Percentiles rank a stretch among this genome's conserved stretches.
Conservation (phyloP, 2,329 filamentous ascomycete genomes). For the Acephala macrosclerotiorum region DNA sequence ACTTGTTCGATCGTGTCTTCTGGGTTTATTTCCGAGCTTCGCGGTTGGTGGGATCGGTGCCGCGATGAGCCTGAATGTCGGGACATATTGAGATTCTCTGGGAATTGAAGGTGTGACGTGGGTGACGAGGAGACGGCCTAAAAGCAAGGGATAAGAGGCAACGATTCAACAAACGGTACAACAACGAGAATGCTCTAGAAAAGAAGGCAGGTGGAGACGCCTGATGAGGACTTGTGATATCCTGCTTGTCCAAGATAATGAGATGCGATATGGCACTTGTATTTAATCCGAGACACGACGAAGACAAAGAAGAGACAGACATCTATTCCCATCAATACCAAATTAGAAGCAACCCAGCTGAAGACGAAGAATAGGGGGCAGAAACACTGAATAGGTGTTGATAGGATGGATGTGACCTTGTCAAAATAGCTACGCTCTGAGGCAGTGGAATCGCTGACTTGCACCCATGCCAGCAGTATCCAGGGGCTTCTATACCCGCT, state of each 20-base stretch:
- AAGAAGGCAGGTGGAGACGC: neutral
- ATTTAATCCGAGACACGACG: slow-evolving; percentile 12
- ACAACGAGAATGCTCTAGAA: neutral
- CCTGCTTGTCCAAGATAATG: slow-evolving; percentile 7
- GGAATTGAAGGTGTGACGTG: slow-evolving; percentile 25
- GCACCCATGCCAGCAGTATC: slow-evolving; percentile 16
- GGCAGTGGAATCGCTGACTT: slow-evolving; percentile 22
- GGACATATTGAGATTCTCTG: slow-evolving; percentile 20
- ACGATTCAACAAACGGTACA: neutral
- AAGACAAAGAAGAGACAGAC: neutral
- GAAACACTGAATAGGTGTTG: slow-evolving; percentile 13
- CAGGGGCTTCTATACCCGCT: slow-evolving; percentile 20
- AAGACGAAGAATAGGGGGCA: slow-evolving; percentile 15
- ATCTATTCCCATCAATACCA: slow-evolving; percentile 1
- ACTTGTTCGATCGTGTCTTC: slow-evolving; percentile 40
- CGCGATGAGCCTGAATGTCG: slow-evolving; percentile 37
- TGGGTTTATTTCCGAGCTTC: slow-evolving; percentile 24
- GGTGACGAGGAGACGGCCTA: neutral
- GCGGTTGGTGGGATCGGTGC: slow-evolving; percentile 31
- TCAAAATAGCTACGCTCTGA: slow-evolving; percentile 13
- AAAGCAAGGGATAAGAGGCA: neutral
- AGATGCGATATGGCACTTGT: slow-evolving; percentile 5
- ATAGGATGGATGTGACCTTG: slow-evolving; percentile 10
- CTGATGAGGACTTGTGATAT: neutral
- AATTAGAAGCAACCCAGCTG: slow-evolving; percentile 7